phyloP scores from a whole-genome alignment of 2,329 filamentous ascomycete species.

The Phaeosphaeriaceae sp. region DNA sequence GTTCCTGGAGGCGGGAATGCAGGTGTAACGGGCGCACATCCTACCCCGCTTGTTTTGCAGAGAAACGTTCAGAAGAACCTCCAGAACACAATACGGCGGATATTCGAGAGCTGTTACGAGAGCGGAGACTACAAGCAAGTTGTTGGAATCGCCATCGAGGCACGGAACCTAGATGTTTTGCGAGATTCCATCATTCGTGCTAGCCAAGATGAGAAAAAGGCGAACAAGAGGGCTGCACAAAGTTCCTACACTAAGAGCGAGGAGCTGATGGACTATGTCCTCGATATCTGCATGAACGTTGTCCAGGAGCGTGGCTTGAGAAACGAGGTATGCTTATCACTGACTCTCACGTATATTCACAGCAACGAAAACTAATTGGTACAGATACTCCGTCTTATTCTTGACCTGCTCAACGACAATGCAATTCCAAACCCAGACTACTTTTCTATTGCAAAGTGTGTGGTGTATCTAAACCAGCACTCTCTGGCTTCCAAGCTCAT shows the following conservation, averaged over 20 bases:
- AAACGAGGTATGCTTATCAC: conserved; percentile 60
- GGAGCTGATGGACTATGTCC: conserved; percentile 94
- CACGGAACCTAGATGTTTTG: conserved; percentile 87
- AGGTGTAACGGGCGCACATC: conserved; percentile 60
- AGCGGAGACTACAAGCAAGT: conserved; percentile 93
- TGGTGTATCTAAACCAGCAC: conserved; percentile 92
- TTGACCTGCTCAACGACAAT: conserved; percentile 94
- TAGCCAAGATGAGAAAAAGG: conserved; percentile 79
- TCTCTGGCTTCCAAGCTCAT: conserved; percentile 89
- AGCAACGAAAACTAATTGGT: conserved; percentile 16
- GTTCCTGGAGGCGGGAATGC: conserved; percentile 63
- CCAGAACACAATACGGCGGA: conserved; percentile 80
- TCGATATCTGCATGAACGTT: conserved; percentile 96
- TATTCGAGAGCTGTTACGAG: conserved; percentile 89
- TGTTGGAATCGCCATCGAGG: conserved; percentile 94
- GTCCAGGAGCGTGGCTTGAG: conserved; percentile 91
- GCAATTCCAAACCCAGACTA: conserved; percentile 93
- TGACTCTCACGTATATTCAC: background rate
- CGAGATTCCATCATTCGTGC: conserved; percentile 85
- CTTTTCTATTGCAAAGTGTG: conserved; percentile 97
- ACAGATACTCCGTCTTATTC: conserved; percentile 84
- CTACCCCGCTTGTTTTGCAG: conserved; percentile 70
- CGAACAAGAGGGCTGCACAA: conserved; percentile 64
- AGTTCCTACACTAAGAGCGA: conserved; percentile 70
- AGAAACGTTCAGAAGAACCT: conserved; percentile 79